Evolutionary conservation across 1,139 yeast genomes (phyloP).

Genomic region (Suhomyces chickasaworum): DNA sequence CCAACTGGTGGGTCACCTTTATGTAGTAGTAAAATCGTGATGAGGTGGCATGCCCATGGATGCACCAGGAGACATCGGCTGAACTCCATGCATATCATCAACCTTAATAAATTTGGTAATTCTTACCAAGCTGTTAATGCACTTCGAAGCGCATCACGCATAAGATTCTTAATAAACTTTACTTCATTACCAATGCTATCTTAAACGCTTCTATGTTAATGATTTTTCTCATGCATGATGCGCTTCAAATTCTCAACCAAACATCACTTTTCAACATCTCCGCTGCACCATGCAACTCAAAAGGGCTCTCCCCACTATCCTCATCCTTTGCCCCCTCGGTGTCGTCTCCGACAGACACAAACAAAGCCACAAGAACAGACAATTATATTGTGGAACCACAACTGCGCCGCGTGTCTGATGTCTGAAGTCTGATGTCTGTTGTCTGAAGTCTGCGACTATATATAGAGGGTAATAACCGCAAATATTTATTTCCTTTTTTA

Average conservation of each 20-base stretch:
- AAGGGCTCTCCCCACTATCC: not conserved
- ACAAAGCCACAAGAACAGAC: slow-evolving; percentile 5
- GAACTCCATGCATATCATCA: too few species aligned
- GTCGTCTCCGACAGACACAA: slow-evolving; percentile 5
- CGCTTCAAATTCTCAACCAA: not conserved
- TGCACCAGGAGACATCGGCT: too few species aligned
- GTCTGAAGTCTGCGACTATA: slow-evolving; percentile 4
- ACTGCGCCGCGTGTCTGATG: slow-evolving; percentile 9
- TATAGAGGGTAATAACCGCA: slow-evolving; percentile 10
- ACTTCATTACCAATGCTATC: not conserved
- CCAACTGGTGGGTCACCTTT: too few species aligned
- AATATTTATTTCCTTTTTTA: slow-evolving; percentile 1
- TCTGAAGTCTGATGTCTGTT: not conserved
- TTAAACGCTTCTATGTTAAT: not conserved
- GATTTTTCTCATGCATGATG: not conserved
- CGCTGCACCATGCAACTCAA: not conserved
- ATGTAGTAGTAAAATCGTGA: too few species aligned
- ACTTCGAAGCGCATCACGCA: not conserved
- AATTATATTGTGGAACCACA: slow-evolving; percentile 7
- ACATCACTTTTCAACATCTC: not conserved
- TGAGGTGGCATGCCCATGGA: too few species aligned
- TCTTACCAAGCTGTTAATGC: too few species aligned
- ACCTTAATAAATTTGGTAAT: too few species aligned
- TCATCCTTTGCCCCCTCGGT: not conserved
- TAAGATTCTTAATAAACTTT: not conserved